Base-by-base conservation (phyloP, 805 yeast genomes). In the Sungouiella thailandica region DNA sequence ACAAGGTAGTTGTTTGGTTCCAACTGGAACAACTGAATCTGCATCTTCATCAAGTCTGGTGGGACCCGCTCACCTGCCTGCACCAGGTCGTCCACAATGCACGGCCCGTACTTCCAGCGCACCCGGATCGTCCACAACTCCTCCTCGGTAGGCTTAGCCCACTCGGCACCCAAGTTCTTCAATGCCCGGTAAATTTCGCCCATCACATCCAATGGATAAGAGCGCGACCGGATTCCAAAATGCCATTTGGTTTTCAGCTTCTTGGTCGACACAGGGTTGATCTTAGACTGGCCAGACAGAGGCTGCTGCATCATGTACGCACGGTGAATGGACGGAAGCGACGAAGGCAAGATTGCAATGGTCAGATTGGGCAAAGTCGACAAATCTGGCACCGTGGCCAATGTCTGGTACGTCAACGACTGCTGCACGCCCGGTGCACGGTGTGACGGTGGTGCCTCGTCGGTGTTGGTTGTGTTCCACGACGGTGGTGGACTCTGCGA, bases 161-260 rank as follows among this genome's bases (percentile, higher is more conserved):
- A 93, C 58, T 93, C 97, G 0, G 97, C 97, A 1, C 96, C 97
- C 35, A 93, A 65, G 50, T 85, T 87, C 60, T 85, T 85, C 54
- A 93, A 69, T 1, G 97, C 97, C 29, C 96, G 72, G 62, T 93
- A 93, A 28, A 93, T 89, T 57, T 93, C 98, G 17, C 97, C 96
- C 97, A 93, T 93, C 3, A 93, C 98, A 58, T 93, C 98, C 48
- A 93, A 69, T 22, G 98, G 97, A 55, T 93, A 93, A 1, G 96
- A 86, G 50, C 97, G 73, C 7, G 96, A 87, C 55, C 98, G 72
- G 40, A 93, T 93, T 45, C 98, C 98, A 55, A 93, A 93, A 67
- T 93, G 98, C 98, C 98, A 93, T 60, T 95, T 79, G 5, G 96
- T 86, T 60, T 88, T 90, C 41, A 90, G 83, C 57, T 86, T 87